Conservation (phyloP, 805 yeast genomes). For the Wickerhamiella brachini region DNA sequence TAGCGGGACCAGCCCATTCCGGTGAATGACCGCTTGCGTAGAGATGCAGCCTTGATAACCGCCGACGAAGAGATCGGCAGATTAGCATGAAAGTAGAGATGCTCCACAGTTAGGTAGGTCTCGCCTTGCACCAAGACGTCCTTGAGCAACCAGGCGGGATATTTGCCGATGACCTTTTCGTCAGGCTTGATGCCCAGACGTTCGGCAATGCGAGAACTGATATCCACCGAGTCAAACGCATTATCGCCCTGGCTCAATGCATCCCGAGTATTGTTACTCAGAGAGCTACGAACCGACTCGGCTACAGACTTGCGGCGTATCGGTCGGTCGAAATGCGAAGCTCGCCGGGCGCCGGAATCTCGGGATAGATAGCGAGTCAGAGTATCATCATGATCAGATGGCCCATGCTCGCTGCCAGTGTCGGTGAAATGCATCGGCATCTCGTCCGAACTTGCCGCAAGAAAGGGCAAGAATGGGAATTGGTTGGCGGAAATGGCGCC, state of each 20-base stretch:
- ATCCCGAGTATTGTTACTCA: background rate
- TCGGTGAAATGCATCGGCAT: background rate
- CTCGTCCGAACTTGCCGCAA: background rate
- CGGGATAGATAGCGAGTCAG: background rate
- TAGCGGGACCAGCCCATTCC: constrained; percentile 31
- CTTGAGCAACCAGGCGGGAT: constrained; percentile 64
- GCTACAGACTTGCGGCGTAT: background rate
- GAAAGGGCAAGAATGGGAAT: background rate
- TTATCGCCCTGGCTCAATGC: background rate
- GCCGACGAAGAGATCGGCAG: constrained; percentile 43
- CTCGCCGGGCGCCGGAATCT: background rate
- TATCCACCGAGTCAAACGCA: background rate
- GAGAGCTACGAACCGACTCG: background rate
- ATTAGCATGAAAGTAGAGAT: constrained; percentile 62
- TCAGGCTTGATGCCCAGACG: constrained; percentile 3
- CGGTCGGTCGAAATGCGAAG: background rate
- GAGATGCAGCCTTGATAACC: constrained; percentile 35
- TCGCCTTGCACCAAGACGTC: constrained; percentile 83
- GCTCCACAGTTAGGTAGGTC: constrained; percentile 51
- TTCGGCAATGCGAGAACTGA: background rate
- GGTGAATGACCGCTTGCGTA: constrained; percentile 29
- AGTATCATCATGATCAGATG: background rate
- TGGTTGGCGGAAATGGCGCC: background rate
- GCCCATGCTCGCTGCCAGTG: background rate
- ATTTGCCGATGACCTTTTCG: constrained; percentile 25